Base-by-base conservation (phyloP, 1,139 yeast species). In the Suhomyces panamericanus region DNA sequence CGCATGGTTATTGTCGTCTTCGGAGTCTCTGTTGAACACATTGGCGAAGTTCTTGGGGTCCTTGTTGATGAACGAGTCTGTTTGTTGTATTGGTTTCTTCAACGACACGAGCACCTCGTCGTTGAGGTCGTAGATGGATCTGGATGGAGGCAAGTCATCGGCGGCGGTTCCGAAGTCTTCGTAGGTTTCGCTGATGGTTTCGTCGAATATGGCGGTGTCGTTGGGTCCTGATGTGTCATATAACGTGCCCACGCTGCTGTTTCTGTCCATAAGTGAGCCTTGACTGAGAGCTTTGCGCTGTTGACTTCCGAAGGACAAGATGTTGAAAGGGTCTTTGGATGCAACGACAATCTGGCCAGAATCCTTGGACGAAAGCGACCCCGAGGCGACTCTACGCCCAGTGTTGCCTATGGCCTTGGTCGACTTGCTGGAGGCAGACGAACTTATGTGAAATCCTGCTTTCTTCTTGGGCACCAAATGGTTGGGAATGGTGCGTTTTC, bases 401-500 rank as follows among this genome's bases (percentile, higher is more conserved):
- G 41, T 34, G 3, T 41, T 2, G 8, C 38, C 14, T 13, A 47
- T 33, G 3, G 37, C 37, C 8, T 39, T 39, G 22, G 41, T 40
- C 2, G 47, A 20, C 38, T 55, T 55, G 42, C 53, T 59, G 15
- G 60, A 49, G 6, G 62, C 49, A 1, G 67, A 47, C 6, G 63
- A 44, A 12, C 66, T 52, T 22, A 73, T 58, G 43, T 70, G 78
- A 55, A 74, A 73, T 6, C 74, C 75, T 3, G 74, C 63, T 46
- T 73, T 72, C 51, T 70, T 65, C 51, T 69, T 71, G 9, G 78
- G 74, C 6, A 70, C 73, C 43, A 75, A 63, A 50, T 75, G 80
- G 48, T 73, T 83, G 15, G 89, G 88, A 38, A 82, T 78, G 1
- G 78, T 71, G 51, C 88, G 69, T 51, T 77, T 79, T 49, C 76